phyloP scores from a whole-genome alignment of 2,329 filamentous ascomycete genomes.

The Fusarium liriodendri region DNA sequence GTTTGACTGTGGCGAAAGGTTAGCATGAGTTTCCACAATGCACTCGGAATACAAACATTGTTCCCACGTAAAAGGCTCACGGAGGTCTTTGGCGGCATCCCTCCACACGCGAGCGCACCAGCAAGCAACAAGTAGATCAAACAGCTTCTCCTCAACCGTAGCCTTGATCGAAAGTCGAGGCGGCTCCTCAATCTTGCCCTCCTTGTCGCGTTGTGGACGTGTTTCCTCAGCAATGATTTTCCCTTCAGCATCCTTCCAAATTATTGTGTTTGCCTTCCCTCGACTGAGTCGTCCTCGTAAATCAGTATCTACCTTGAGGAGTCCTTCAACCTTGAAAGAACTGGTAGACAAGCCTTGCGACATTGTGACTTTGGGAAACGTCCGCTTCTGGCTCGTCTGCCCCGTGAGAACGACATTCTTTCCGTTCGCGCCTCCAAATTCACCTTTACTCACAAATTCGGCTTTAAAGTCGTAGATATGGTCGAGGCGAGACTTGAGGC shows the following conservation, averaged over 20 bases:
- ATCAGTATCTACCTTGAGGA: constrained; percentile 37
- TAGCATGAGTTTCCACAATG: not conserved
- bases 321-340: constrained; percentile 34
- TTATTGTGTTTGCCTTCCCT: constrained; percentile 32
- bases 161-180: constrained; percentile 41
- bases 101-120: constrained; percentile 47
- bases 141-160: constrained; percentile 36
- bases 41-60: constrained; percentile 29
- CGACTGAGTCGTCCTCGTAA: constrained; percentile 36
- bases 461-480: constrained; percentile 46
- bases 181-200: constrained; percentile 23
- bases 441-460: constrained; percentile 10
- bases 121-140: constrained; percentile 45
- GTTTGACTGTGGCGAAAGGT: constrained; percentile 18
- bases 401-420: constrained; percentile 33
- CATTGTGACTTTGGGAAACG: constrained; percentile 34
- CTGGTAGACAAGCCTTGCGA: constrained; percentile 27
- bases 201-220: constrained; percentile 28
- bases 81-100: constrained; percentile 36
- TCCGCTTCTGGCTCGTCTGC: constrained; percentile 33
- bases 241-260: constrained; percentile 40
- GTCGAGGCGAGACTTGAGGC: constrained; percentile 35
- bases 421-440: not conserved
- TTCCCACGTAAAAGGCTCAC: constrained; percentile 40
- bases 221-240: constrained; percentile 42